Percentiles rank a stretch among this genome's conserved stretches.
phyloP scores from a whole-genome alignment of 1,284 basidiomycete species.

The Anthracocystis walkeri region DNA sequence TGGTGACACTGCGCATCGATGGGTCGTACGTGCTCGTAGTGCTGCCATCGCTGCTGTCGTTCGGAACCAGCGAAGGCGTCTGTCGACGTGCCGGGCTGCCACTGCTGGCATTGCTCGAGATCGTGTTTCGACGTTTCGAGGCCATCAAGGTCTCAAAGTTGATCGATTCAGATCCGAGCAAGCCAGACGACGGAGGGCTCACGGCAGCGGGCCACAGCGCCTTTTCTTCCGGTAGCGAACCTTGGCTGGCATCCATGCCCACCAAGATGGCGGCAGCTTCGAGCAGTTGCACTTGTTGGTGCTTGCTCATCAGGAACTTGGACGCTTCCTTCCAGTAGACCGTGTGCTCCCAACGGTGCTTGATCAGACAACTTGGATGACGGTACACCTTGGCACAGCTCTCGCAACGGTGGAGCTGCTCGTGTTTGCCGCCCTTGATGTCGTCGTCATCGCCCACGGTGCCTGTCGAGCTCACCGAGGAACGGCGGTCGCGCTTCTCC shows the following conservation, averaged over 20 bases:
- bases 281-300: slow-evolving; percentile 96
- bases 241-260: slow-evolving; percentile 74
- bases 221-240: slow-evolving; percentile 89
- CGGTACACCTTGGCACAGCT: slow-evolving; percentile 83
- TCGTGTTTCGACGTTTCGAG: slow-evolving; percentile 52
- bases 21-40: slow-evolving; percentile 47
- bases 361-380: slow-evolving; percentile 92
- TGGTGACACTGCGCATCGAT: slow-evolving; percentile 42
- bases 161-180: slow-evolving; percentile 70
- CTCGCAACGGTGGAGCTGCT: slow-evolving; percentile 85
- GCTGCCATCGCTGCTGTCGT: slow-evolving; percentile 55
- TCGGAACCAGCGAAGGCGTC: slow-evolving; percentile 40
- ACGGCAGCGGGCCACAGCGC: slow-evolving; percentile 76
- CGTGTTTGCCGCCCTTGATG: slow-evolving; percentile 65
- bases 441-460: slow-evolving; percentile 75
- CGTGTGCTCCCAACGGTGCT: slow-evolving; percentile 97
- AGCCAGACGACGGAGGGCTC: slow-evolving; percentile 71
- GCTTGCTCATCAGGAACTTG: slow-evolving; percentile 92
- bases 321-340: slow-evolving; percentile 97
- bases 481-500: slow-evolving; percentile 67
- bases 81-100: slow-evolving; percentile 44
- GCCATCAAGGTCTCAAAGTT: slow-evolving; percentile 69
- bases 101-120: slow-evolving; percentile 43
- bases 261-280: slow-evolving; percentile 94
- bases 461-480: slow-evolving; percentile 65